These are phyloP conservation scores for Glaciozyma antarctica DNA, from an alignment of 768 basidiomycete genomes.

Conservation along the genomic window DNA sequence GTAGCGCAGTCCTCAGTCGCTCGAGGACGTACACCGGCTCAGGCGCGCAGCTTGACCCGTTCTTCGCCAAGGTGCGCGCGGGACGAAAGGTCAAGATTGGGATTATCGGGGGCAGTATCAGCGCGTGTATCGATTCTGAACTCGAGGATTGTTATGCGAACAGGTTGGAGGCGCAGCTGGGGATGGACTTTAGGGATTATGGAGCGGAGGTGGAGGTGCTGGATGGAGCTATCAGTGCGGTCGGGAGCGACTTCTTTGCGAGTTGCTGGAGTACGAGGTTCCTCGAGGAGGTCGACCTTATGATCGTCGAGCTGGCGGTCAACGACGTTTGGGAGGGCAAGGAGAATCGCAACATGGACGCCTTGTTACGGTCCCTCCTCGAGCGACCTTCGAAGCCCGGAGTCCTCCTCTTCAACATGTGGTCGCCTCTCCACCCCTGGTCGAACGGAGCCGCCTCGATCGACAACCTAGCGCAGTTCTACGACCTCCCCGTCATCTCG, in stretches of 20 bases:
- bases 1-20: not conserved
- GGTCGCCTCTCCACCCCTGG: not conserved
- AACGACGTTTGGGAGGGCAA: not conserved
- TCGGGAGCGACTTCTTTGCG: not conserved
- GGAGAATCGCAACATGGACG: not conserved
- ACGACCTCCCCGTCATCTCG: not conserved
- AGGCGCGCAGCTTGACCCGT: not conserved
- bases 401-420: not conserved
- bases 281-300: not conserved
- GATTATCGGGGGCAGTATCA: not conserved
- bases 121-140: not conserved
- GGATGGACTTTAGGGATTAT: not conserved
- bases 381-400: not conserved
- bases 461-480: not conserved
- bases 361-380: not conserved
- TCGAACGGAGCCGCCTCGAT: not conserved
- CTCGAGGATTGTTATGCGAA: not conserved
- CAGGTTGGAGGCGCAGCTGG: not conserved
- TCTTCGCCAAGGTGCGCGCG: not conserved
- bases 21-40: not conserved
- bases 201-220: not conserved
- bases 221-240: not conserved
- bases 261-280: not conserved
- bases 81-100: not conserved
- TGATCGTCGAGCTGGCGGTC: not conserved